Evolutionary conservation across 2,329 filamentous ascomycete species (phyloP).

Genomic region (Alternaria sp.): DNA sequence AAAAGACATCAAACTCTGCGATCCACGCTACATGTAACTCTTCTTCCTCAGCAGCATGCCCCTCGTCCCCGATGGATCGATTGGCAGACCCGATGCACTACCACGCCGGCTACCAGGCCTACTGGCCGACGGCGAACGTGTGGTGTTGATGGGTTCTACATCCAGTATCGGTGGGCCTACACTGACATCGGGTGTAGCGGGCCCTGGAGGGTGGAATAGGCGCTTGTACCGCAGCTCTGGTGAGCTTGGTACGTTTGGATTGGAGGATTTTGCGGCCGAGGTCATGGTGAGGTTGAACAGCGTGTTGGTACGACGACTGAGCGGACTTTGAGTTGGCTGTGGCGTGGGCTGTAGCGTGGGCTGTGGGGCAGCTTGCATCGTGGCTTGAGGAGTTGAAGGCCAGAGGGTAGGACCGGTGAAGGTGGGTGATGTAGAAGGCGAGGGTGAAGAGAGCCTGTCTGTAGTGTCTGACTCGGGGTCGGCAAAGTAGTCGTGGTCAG

Average conservation of each 20-base stretch:
- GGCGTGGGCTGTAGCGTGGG: slow-evolving; percentile 17
- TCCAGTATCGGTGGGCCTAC: slow-evolving; percentile 8
- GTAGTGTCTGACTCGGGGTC: slow-evolving; percentile 44
- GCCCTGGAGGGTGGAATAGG: slow-evolving; percentile 46
- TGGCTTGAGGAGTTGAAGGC: slow-evolving; percentile 31
- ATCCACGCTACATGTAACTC: slow-evolving; percentile 6
- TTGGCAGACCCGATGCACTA: slow-evolving; percentile 21
- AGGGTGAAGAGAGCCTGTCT: slow-evolving; percentile 41
- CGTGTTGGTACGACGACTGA: slow-evolving; percentile 24
- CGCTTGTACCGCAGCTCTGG: slow-evolving; percentile 52
- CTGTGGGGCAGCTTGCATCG: slow-evolving; percentile 33
- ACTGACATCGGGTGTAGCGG: slow-evolving; percentile 23
- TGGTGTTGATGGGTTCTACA: background rate
- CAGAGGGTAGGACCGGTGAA: slow-evolving; percentile 27
- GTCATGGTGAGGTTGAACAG: slow-evolving; percentile 36
- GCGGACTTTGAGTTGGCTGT: slow-evolving; percentile 8
- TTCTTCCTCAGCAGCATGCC: slow-evolving; percentile 41
- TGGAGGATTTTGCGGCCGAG: slow-evolving; percentile 13
- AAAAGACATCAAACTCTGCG: background rate
- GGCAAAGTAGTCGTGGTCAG: slow-evolving; percentile 41
- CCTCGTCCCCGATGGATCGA: slow-evolving; percentile 41
- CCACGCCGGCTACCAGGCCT: slow-evolving; percentile 25
- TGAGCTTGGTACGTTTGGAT: slow-evolving; percentile 36
- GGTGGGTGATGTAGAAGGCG: slow-evolving; percentile 36
- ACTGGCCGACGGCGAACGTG: slow-evolving; percentile 7